Evolutionary conservation across 495 filamentous ascomycete genomes (phyloP).

Genomic region (Hypoxylon fragiforme): DNA sequence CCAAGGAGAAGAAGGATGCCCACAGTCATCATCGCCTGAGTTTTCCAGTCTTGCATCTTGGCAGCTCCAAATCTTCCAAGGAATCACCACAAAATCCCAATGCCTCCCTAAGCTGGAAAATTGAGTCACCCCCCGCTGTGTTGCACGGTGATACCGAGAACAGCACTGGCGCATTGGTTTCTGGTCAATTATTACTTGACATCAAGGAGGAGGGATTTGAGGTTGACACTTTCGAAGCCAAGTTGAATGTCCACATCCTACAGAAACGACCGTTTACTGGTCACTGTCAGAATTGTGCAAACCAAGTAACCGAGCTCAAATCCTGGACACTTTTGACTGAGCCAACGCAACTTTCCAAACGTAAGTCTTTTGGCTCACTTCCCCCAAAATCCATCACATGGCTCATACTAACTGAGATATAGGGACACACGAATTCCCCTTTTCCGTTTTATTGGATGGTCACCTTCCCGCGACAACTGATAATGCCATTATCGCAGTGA

Average conservation of each 20-base stretch:
- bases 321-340: slow-evolving; percentile 78
- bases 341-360: slow-evolving; percentile 62
- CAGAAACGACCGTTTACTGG: slow-evolving; percentile 77
- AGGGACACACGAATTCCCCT: slow-evolving; percentile 80
- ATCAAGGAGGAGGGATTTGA: slow-evolving; percentile 65
- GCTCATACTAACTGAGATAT: slow-evolving; percentile 30
- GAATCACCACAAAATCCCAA: slow-evolving; percentile 42
- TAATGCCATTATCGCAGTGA: slow-evolving; percentile 68
- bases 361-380: slow-evolving; percentile 39
- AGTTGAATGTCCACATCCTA: slow-evolving; percentile 64
- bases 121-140: slow-evolving; percentile 89
- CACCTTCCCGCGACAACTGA: slow-evolving; percentile 82
- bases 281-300: slow-evolving; percentile 76
- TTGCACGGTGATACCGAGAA: slow-evolving; percentile 74
- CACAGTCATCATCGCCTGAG: slow-evolving; percentile 52
- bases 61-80: slow-evolving; percentile 45
- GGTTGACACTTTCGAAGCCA: slow-evolving; percentile 71
- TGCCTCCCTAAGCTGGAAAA: slow-evolving; percentile 70
- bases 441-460: slow-evolving; percentile 85
- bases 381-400: background rate
- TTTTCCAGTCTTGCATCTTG: slow-evolving; percentile 51
- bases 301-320: slow-evolving; percentile 69
- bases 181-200: slow-evolving; percentile 76
- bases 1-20: slow-evolving; percentile 42
- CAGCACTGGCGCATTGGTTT: slow-evolving; percentile 86